Percentiles rank a stretch among this genome's conserved stretches.
phyloP scores from a whole-genome alignment of 768 basidiomycete genomes.

The Pleurotus platypus region DNA sequence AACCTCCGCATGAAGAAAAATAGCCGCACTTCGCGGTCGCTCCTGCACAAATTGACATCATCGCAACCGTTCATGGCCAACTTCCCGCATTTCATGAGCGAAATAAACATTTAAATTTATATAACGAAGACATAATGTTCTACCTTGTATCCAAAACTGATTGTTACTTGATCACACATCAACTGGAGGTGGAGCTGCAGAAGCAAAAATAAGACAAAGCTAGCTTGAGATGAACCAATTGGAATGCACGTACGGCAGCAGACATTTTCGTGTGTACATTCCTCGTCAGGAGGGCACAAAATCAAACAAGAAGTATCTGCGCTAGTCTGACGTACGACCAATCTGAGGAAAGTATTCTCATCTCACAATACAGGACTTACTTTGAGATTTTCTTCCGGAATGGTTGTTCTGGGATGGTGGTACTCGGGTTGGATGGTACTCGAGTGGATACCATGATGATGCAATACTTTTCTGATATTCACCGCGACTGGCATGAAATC shows the following conservation, averaged over 20 bases:
- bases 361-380: slow-evolving; percentile 26
- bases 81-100: slow-evolving; percentile 63
- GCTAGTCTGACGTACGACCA: slow-evolving; percentile 33
- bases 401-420: slow-evolving; percentile 28
- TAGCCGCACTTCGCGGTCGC: slow-evolving; percentile 45
- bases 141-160: not conserved
- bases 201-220: not conserved
- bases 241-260: slow-evolving; percentile 67
- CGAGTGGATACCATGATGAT: slow-evolving; percentile 91
- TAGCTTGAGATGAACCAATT: not conserved
- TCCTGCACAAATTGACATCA: slow-evolving; percentile 59
- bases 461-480: slow-evolving; percentile 80
- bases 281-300: slow-evolving; percentile 63
- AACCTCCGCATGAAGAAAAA: slow-evolving; percentile 52
- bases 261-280: slow-evolving; percentile 67
- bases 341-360: not conserved
- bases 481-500: slow-evolving; percentile 92
- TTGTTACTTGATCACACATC: slow-evolving; percentile 13
- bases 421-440: slow-evolving; percentile 95
- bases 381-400: slow-evolving; percentile 46
- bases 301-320: slow-evolving; percentile 65
- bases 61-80: slow-evolving; percentile 67
- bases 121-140: not conserved
- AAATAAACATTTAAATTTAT: slow-evolving; percentile 22
- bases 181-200: slow-evolving; percentile 10